A percentile compares a stretch with the other conserved stretches of the same genome.
phyloP scores from a whole-genome alignment of 805 yeast species.

The Scheffersomyces stipitis region DNA sequence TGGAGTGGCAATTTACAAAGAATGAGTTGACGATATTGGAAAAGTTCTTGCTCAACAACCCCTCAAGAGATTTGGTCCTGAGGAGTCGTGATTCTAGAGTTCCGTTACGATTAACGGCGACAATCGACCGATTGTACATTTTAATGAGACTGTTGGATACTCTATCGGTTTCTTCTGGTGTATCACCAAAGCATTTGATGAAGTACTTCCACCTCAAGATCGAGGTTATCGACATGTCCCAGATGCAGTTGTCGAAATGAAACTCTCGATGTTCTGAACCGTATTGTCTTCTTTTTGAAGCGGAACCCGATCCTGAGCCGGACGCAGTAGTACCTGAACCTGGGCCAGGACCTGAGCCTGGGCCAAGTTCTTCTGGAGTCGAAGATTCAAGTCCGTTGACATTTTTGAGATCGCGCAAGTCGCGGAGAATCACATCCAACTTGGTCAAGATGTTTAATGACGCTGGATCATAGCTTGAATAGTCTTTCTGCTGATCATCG shows the following conservation, averaged over 20 bases:
- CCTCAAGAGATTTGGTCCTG: constrained; percentile 15
- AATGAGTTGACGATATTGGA: constrained; percentile 24
- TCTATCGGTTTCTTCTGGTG: constrained; percentile 8
- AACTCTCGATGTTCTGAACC: not conserved
- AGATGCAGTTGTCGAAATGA: constrained; percentile 15
- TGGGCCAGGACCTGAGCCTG: no score
- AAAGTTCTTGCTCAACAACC: constrained; percentile 15
- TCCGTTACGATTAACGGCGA: not conserved
- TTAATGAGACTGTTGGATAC: constrained; percentile 11
- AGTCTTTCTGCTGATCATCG: constrained; percentile 23
- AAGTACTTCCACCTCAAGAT: constrained; percentile 31
- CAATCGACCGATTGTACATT: constrained; percentile 8
- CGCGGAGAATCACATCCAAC: constrained; percentile 28
- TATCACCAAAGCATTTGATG: constrained; percentile 9
- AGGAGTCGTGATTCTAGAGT: constrained; percentile 14
- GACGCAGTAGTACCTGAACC: no score
- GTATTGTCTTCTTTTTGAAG: not conserved
- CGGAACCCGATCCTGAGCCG: no score
- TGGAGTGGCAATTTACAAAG: constrained; percentile 31
- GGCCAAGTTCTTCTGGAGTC: not conserved
- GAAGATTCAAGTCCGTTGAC: constrained; percentile 1
- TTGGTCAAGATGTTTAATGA: constrained; percentile 26
- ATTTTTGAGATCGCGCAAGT: constrained; percentile 17
- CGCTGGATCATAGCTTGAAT: constrained; percentile 23
- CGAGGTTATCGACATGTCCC: constrained; percentile 36